Conservation (phyloP, 441 rosid species). For the Gossypium davidsonii region DNA sequence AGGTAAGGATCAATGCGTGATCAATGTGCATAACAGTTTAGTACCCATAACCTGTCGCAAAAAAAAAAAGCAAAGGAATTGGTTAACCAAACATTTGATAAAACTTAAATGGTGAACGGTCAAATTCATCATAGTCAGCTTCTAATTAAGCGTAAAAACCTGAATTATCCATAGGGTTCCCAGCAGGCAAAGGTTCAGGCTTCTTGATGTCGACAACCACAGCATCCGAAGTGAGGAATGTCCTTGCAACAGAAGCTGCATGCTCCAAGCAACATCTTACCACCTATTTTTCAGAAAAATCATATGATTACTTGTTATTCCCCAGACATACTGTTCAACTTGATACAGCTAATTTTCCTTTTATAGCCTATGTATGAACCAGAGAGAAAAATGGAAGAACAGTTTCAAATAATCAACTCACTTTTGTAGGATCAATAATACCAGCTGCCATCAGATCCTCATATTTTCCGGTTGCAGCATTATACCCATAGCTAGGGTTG, state of each 20-base stretch:
- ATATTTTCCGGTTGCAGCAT: conserved; percentile 84
- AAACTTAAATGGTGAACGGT: conserved; percentile 10
- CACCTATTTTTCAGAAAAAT: conserved; percentile 38
- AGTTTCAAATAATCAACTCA: conserved; percentile 16
- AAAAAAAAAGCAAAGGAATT: background rate
- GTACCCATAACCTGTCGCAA: conserved; percentile 47
- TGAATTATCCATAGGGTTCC: conserved; percentile 88
- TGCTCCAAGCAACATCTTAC: conserved; percentile 96
- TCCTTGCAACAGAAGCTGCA: conserved; percentile 81
- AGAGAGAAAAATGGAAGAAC: background rate
- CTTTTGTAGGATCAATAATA: conserved; percentile 93
- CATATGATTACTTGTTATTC: background rate
- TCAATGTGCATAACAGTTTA: conserved; percentile 13
- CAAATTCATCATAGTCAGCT: background rate
- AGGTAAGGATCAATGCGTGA: background rate
- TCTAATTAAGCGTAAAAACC: conserved; percentile 30
- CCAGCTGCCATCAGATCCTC: conserved; percentile 93
- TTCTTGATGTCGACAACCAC: conserved; percentile 91
- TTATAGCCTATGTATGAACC: background rate
- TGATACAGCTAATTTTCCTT: background rate
- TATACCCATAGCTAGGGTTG: conserved; percentile 57
- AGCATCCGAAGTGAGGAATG: conserved; percentile 87
- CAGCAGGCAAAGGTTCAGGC: conserved; percentile 56
- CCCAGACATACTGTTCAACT: background rate
- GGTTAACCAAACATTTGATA: conserved; percentile 13